Evolutionary conservation across 1,139 yeast genomes (phyloP).

Genomic region (Scheffersomyces cryptocercus): DNA sequence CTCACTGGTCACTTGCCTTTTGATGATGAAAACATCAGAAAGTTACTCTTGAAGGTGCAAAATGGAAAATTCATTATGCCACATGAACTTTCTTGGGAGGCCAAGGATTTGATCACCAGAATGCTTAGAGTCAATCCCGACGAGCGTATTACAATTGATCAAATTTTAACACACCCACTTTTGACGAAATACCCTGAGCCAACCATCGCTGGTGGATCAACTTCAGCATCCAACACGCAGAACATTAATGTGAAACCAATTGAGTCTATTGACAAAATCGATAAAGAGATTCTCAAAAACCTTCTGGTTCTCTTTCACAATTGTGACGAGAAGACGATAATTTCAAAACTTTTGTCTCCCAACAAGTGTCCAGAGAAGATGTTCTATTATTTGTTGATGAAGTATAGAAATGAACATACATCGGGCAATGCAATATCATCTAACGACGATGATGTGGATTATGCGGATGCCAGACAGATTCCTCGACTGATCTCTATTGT

Average conservation of each 20-base stretch:
- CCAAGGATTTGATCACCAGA: conserved; percentile 77
- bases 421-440: conserved; percentile 15
- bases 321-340: conserved; percentile 61
- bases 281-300: conserved; percentile 79
- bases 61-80: conserved; percentile 88
- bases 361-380: conserved; percentile 82
- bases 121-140: conserved; percentile 83
- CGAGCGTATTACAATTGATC: conserved; percentile 72
- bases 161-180: conserved; percentile 78
- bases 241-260: conserved; percentile 49
- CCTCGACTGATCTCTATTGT: conserved; percentile 50
- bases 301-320: conserved; percentile 92
- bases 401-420: conserved; percentile 79
- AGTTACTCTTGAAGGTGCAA: conserved; percentile 84
- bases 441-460: conserved; percentile 15
- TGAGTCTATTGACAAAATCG: conserved; percentile 59
- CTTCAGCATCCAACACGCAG: conserved; percentile 26
- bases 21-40: conserved; percentile 92
- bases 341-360: conserved; percentile 58
- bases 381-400: conserved; percentile 78
- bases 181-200: conserved; percentile 67
- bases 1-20: conserved; percentile 95
- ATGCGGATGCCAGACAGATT: conserved; percentile 21
- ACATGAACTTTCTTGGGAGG: conserved; percentile 72
- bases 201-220: conserved; percentile 14